Base-by-base conservation (phyloP, 179 eudicot genomes). In the Silene coronaria region DNA sequence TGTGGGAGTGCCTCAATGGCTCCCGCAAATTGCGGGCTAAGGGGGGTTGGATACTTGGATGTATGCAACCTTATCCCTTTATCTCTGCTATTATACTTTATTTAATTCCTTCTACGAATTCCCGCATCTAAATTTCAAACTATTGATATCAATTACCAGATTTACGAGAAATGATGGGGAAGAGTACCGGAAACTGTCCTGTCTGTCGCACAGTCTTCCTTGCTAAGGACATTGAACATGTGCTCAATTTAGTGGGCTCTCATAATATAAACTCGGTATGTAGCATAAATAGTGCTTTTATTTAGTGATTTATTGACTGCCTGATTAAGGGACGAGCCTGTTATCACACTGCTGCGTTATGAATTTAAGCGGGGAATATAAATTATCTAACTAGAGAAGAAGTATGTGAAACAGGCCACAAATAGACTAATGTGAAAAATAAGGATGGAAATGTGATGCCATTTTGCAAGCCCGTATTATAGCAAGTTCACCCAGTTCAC, bases 181-280 rank as follows among this genome's bases (percentile, higher is more conserved):
- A 83, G 69, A 83, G 75, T 79, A 79, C 79, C 60, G 92, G 91
- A 65, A 90, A 76, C 61, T 93, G 98, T 80, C 97, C 97, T 61
- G 93, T 91, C 34, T 93, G 98, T 80, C 97, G 97, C 63, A 86
- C 89, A 83, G 86, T 84, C 75, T 90, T 91, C 73, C 93, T 84
- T 80, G 88, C 87, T 48, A 86, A 88, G 85, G 98, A 93, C 80
- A 91, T 93, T 27, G 96, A 90, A 71, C 98, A 93, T 61, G 96
- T 91, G 83, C 91, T 93, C 74, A 85, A 89, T 87, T 86, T 83
- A 80, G 88, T 89, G 77, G 89, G 81, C 74, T 83, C 88, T 38
- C 76, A 58, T 79, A 75, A 73, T 51, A 63, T 81, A 71, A 70
- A 81, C 61, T 42, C 73, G 97, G 97, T 93, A 90, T 66, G 88